phyloP scores from a whole-genome alignment of 208 protist genomes.

The Ichthyophonus hoferi region DNA sequence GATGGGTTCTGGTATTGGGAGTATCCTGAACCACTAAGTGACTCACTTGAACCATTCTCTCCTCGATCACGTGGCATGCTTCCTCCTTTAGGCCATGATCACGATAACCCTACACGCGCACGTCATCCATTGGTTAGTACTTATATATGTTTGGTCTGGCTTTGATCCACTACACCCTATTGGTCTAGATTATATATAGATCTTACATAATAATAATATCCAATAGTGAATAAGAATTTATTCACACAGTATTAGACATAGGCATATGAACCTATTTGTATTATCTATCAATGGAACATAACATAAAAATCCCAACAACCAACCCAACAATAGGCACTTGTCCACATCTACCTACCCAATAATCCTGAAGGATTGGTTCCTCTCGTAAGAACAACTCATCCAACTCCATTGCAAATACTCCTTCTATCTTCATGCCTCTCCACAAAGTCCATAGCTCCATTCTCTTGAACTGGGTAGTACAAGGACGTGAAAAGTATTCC shows the following conservation, averaged over 20 bases:
- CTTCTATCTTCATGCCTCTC: slow-evolving; percentile 14
- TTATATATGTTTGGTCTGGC: no score
- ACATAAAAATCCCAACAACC: no score
- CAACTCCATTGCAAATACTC: slow-evolving; percentile 20
- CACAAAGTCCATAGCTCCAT: slow-evolving; percentile 37
- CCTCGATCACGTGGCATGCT: neutral
- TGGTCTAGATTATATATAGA: no score
- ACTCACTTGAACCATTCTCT: slow-evolving; percentile 3
- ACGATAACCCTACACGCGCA: slow-evolving; percentile 14
- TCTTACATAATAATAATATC: no score
- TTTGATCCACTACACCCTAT: no score
- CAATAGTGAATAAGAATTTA: no score
- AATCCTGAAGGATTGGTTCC: slow-evolving; percentile 19
- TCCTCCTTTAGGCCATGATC: slow-evolving; percentile 6
- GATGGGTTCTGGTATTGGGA: slow-evolving; percentile 27
- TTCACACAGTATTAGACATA: neutral
- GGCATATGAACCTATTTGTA: neutral
- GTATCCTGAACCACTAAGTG: slow-evolving; percentile 34
- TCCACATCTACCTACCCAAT: neutral
- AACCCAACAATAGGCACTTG: no score
- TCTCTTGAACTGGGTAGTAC: slow-evolving; percentile 14
- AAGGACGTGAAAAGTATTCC: slow-evolving; percentile 19
- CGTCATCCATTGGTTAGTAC: no score
- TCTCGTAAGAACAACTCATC: slow-evolving; percentile 34
- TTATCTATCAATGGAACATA: neutral